Evolutionary conservation across 176 grass and related monocot species (phyloP), one percentile per base, ranked within the genome.

Genomic region (Oryza rufipogon): DNA sequence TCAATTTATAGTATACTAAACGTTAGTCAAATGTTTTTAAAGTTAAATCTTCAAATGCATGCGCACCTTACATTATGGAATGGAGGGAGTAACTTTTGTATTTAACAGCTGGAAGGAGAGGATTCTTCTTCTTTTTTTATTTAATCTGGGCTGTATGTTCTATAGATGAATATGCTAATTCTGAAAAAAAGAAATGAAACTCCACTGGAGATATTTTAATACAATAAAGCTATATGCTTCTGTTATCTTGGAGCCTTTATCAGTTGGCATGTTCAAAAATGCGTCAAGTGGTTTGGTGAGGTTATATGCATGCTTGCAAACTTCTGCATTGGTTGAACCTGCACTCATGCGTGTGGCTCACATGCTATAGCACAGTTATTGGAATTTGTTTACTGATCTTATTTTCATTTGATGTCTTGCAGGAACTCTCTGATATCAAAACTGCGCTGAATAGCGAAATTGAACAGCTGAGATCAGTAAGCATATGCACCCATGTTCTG

Each of bases 341-440:
- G 58, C 1, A 23, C 23, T 3, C 8, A 23, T 63, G 58, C 2
- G 1, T 63, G 58, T 2, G 64, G 19, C 17, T 26, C 71, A 23
- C 2, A 6, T 60, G 58, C 41, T 51, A 26, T 14, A n/a, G 14
- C 8, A 2, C 25, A 58, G 23, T 75, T 56, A 2, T 71, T 68
- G 12, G 0, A n/a, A 26, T 54, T 81, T 84, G 20, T 45, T 47
- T 73, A 44, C 3, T 8, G 13, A 73, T 6, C 75, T 85, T 68
- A 85, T 85, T 69, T 47, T 73, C 78, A 78, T 66, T 68, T 61
- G 44, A 13, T 91, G n/a, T 87, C 26, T 30, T 81, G 73, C 91
- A 99, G 93, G 96, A 99, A 80, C 88, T 99, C 28, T 88, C 91
- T 25, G 91, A 96, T 78, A 91, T 99, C 75, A 99, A 99, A 85